Conservation (phyloP, 2,329 filamentous ascomycete genomes). For the Stachybotrys echinatus region DNA sequence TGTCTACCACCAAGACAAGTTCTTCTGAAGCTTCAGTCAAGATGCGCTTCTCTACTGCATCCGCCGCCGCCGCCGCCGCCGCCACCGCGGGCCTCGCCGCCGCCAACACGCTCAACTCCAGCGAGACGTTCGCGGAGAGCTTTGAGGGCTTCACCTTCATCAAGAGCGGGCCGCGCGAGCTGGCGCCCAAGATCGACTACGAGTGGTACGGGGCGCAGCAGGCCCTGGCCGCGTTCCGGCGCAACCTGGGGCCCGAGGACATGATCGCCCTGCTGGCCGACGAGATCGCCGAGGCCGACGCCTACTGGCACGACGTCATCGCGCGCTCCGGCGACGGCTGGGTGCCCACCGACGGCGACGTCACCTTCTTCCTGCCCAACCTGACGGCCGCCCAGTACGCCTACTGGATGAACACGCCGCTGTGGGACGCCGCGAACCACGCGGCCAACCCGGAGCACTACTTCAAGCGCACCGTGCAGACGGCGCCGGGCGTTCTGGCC, state of each 20-base stretch:
- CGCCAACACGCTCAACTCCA: not conserved
- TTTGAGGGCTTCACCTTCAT: slow-evolving; percentile 4
- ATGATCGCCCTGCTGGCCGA: slow-evolving; percentile 14
- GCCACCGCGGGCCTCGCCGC: not conserved
- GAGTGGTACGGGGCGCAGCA: slow-evolving; percentile 9
- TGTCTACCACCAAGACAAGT: too few species aligned
- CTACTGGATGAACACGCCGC: slow-evolving; percentile 14
- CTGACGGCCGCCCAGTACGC: slow-evolving; percentile 15
- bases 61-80: too few species aligned
- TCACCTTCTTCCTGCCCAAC: slow-evolving; percentile 17
- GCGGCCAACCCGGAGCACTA: slow-evolving; percentile 23
- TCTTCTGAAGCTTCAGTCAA: not conserved
- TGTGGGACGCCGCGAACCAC: slow-evolving; percentile 19
- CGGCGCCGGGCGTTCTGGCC: slow-evolving; percentile 4
- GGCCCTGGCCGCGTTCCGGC: slow-evolving; percentile 14
- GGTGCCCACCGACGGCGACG: slow-evolving; percentile 16
- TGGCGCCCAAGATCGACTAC: slow-evolving; percentile 7
- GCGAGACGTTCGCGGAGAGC: not conserved
- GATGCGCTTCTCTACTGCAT: not conserved
- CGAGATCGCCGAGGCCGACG: slow-evolving; percentile 15
- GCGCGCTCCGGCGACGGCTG: slow-evolving; percentile 8
- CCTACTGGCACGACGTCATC: slow-evolving; percentile 17
- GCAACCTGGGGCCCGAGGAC: slow-evolving; percentile 12
- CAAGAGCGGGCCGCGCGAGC: slow-evolving; percentile 6
- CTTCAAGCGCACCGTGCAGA: slow-evolving; percentile 13